Evolutionary conservation across 2,329 filamentous ascomycete species (phyloP).

Genomic region (Venturia pyrina): DNA sequence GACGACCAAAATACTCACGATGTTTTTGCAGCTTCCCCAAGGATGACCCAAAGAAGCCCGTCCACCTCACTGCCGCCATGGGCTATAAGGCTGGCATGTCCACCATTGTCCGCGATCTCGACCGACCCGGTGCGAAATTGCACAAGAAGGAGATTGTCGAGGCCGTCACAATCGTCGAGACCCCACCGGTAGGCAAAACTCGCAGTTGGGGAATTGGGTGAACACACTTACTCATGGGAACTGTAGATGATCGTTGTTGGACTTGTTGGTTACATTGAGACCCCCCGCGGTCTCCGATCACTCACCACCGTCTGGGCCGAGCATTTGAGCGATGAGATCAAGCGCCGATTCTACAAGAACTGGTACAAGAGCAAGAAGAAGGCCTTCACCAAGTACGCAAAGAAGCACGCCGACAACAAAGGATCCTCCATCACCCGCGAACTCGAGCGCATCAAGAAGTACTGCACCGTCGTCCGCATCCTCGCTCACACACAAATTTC

Average conservation of each 20-base stretch:
- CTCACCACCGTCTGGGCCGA: conserved; percentile 99
- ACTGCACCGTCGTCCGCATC: conserved; percentile 98
- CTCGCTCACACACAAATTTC: conserved; percentile 99
- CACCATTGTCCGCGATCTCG: conserved; percentile 97
- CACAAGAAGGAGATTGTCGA: conserved; percentile 63
- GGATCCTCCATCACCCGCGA: conserved; percentile 89
- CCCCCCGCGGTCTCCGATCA: conserved; percentile 95
- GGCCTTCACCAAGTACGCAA: conserved; percentile 99
- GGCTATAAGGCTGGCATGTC: conserved; percentile 99
- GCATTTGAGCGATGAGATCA: conserved; percentile 96
- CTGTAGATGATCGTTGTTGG: conserved; percentile 95
- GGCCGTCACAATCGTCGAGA: conserved; percentile 33
- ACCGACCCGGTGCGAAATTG: conserved; percentile 97
- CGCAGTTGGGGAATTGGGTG: conserved; percentile 22
- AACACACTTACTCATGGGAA: conserved; percentile 57
- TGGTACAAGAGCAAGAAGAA: conserved; percentile 99
- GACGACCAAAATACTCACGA: conserved; percentile 7
- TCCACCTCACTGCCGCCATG: conserved; percentile 96
- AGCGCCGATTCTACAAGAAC: conserved; percentile 99
- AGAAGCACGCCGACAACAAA: conserved; percentile 95
- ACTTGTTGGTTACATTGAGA: conserved; percentile 99
- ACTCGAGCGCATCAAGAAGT: conserved; percentile 99
- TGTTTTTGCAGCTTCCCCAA: conserved; percentile 72
- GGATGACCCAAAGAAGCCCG: conserved; percentile 99
- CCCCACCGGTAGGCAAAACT: conserved; percentile 41